Evolutionary conservation across 2,329 filamentous ascomycete genomes (phyloP).

Genomic region (Chaetomiaceae sp.): DNA sequence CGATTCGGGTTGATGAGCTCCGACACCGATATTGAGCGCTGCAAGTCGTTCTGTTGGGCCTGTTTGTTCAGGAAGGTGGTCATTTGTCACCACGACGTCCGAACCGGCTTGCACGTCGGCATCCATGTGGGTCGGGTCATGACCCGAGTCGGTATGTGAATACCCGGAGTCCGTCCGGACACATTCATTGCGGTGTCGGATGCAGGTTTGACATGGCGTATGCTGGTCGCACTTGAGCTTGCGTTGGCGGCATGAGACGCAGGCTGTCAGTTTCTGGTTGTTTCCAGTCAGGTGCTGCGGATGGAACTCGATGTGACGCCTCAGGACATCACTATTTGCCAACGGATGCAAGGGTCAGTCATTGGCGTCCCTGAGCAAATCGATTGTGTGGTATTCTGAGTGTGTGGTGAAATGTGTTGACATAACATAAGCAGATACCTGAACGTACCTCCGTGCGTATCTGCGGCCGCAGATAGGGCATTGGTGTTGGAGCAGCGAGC

Average conservation of each 20-base stretch:
- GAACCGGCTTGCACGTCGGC: not conserved
- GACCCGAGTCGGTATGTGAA: not conserved
- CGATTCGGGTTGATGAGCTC: too few species aligned
- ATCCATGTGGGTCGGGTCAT: not conserved
- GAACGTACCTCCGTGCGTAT: conserved; percentile 8
- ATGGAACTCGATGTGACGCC: conserved; percentile 12
- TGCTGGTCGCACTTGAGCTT: conserved; percentile 4
- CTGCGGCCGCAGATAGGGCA: conserved; percentile 11
- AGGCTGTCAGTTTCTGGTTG: not conserved
- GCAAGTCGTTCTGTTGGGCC: not conserved
- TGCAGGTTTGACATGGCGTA: conserved; percentile 2
- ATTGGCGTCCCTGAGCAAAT: too few species aligned
- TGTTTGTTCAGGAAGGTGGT: not conserved
- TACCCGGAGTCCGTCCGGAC: not conserved
- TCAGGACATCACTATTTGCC: conserved; percentile 7
- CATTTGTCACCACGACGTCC: not conserved
- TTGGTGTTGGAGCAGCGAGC: conserved; percentile 2
- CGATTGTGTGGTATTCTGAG: too few species aligned
- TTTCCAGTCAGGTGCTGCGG: not conserved
- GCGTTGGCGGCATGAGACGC: conserved; percentile 1
- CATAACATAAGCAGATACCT: too few species aligned
- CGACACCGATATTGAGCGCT: too few species aligned
- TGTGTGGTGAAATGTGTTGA: too few species aligned
- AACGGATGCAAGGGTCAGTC: too few species aligned
- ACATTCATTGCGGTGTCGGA: not conserved